These are phyloP conservation scores for Daldinia loculata DNA, from an alignment of 495 filamentous ascomycete species.

Conservation along the genomic window DNA sequence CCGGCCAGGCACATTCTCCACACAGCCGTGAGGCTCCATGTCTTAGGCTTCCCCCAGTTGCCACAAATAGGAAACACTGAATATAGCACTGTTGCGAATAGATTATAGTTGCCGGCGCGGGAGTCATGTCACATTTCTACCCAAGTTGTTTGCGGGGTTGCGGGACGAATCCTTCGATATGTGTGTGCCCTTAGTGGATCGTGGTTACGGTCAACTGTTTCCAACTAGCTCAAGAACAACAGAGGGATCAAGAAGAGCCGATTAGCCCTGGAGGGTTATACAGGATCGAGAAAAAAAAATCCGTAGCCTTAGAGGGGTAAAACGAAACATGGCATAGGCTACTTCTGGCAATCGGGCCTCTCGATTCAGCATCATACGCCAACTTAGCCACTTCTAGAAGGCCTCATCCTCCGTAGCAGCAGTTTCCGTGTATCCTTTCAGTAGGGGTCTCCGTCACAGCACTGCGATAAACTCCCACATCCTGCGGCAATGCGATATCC, in stretches of 20 bases:
- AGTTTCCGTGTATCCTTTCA: neutral
- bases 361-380: neutral
- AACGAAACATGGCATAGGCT: neutral
- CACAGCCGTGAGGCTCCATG: neutral
- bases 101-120: slow-evolving; percentile 15
- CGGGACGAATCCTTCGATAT: neutral
- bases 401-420: neutral
- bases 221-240: neutral
- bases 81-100: slow-evolving; percentile 10
- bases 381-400: slow-evolving; percentile 22
- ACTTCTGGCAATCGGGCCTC: neutral
- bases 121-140: neutral
- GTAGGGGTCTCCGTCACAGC: neutral
- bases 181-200: slow-evolving; percentile 14
- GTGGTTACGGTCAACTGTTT: neutral
- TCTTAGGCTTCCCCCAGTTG: slow-evolving; percentile 1
- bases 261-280: neutral
- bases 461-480: slow-evolving; percentile 6
- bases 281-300: neutral
- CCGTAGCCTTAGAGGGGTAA: neutral
- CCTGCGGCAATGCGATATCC: neutral
- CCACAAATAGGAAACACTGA: neutral
- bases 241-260: slow-evolving; percentile 6
- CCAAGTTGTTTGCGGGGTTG: slow-evolving; percentile 6
- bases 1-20: neutral